phyloP scores from a whole-genome alignment of 208 protist genomes.

The Novymonas esmeraldas region DNA sequence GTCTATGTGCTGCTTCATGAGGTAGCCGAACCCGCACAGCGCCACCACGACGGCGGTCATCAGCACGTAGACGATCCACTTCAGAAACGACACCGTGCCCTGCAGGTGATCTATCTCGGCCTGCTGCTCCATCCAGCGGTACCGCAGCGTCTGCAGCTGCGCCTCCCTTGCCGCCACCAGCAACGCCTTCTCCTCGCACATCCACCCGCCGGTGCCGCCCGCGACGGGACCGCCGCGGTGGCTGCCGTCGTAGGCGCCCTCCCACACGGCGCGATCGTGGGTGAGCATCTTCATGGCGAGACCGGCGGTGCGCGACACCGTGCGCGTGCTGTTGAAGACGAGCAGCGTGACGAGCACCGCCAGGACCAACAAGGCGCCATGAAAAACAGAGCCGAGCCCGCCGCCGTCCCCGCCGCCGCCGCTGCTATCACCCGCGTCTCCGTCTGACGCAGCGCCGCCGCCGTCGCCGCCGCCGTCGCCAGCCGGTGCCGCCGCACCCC shows the following conservation, averaged over 20 bases:
- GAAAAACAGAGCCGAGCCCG: slow-evolving; percentile 47
- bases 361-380: slow-evolving; percentile 63
- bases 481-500: slow-evolving; percentile 25
- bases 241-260: background rate
- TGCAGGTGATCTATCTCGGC: slow-evolving; percentile 53
- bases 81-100: slow-evolving; percentile 46
- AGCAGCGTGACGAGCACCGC: slow-evolving; percentile 64
- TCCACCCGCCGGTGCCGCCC: slow-evolving; percentile 11
- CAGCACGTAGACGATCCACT: slow-evolving; percentile 52
- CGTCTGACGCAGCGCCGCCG: slow-evolving; percentile 4
- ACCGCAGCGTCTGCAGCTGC: slow-evolving; percentile 77
- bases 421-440: slow-evolving; percentile 6
- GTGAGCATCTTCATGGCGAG: slow-evolving; percentile 31
- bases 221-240: background rate
- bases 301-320: slow-evolving; percentile 34
- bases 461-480: slow-evolving; percentile 7
- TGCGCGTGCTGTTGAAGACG: slow-evolving; percentile 52
- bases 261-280: slow-evolving; percentile 21
- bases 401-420: slow-evolving; percentile 24
- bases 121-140: slow-evolving; percentile 81
- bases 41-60: slow-evolving; percentile 34
- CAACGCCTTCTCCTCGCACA: slow-evolving; percentile 65
- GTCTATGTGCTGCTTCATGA: slow-evolving; percentile 12
- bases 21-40: slow-evolving; percentile 25
- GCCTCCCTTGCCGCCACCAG: slow-evolving; percentile 65